Base-by-base conservation (phyloP, 2,329 filamentous ascomycete species). In the Rutstroemia sydowiana region DNA sequence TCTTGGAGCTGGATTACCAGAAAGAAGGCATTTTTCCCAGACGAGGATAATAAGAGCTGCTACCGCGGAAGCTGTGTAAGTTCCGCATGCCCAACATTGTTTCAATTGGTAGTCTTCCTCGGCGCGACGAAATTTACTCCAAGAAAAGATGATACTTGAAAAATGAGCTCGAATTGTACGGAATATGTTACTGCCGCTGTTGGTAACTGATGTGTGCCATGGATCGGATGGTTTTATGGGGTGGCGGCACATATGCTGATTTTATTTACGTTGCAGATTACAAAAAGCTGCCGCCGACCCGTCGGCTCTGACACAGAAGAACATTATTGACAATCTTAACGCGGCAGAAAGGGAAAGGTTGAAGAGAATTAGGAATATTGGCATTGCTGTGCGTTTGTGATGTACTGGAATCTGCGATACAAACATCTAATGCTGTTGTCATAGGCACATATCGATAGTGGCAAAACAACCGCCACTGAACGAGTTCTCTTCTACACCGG, bases 401-500 rank as follows among this genome's bases (percentile, higher is more conserved):
- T 7, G 6, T 18, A 9, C 11, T 21, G 21, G 13, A 20, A 5
- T 6, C 18, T 5, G 20, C 7, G 18, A 10, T 41, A 4, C 5
- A 41, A 13, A 21, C 14, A 20, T 7, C 37, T 41, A 41, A 41
- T 4, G 14, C n/a, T 23, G 42, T 26, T 31, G 36, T 52, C 52
- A 51, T 62, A 90, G 85, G 93, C 93, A 60, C 93, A 98, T 69
- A 98, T 98, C 68, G 93, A 98, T 74, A 95, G 89, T 66, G 93
- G 93, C 64, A 98, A 98, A 75, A 98, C 93, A 32, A 98, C 93
- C 34, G 88, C 84, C 57, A 97, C 91, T 52, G 93, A 98, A 73
- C 87, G 93, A 69, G 90, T 98, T 41, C 85, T 98, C 52, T 98
- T 91, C 79, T 98, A 98, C 71, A 97, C 93, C 51, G 93, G 93